Base-by-base conservation (phyloP, 345 rosid genomes). In the Populus simonii region DNA sequence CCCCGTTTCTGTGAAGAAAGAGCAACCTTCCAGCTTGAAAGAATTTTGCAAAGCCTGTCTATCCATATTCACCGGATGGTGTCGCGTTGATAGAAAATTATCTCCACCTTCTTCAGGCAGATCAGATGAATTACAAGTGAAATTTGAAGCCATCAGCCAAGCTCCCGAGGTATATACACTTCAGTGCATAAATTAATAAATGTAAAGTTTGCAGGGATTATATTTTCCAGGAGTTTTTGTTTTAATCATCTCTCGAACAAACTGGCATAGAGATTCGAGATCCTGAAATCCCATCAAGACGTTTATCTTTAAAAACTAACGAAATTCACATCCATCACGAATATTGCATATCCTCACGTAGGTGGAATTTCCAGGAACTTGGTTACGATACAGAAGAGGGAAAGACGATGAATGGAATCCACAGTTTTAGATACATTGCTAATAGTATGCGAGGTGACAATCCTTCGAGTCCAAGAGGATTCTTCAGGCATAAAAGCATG, bases 341-440 rank as follows among this genome's bases (percentile, higher is more conserved):
- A n/a, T n/a, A 47, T 45, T 22, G 18, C 53, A 12, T 45, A 27
- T 47, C 7, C 31, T 27, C 33, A 22, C 5, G 33, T 25, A 1
- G 11, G 25, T 12, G 20, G 22, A 29, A 63, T 27, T 31, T 79
- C 4, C 78, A 83, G 85, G 78, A 69, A 20, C 16, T 38, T 53
- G 74, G 74, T 69, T 76, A 76, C 33, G 74, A 71, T 29, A 76
- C n/a, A 51, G 82, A 72, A 38, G 83, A 79, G 65, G 82, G 71
- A 45, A 53, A 73, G 38, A 74, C 68, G 68, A 83, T 86, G 85
- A 74, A 84, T 72, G 82, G 83, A 84, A 79, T 79, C 39, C 83
- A 80, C 61, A 79, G 85, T 59, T 83, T 59, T 20, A 79, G 84
- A 85, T 75, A 74, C 31, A 88, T 71, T 38, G 66, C 45, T 10